Evolutionary conservation across 306 rosid genomes (phyloP).

Genomic region (Cucumis cinereus): DNA sequence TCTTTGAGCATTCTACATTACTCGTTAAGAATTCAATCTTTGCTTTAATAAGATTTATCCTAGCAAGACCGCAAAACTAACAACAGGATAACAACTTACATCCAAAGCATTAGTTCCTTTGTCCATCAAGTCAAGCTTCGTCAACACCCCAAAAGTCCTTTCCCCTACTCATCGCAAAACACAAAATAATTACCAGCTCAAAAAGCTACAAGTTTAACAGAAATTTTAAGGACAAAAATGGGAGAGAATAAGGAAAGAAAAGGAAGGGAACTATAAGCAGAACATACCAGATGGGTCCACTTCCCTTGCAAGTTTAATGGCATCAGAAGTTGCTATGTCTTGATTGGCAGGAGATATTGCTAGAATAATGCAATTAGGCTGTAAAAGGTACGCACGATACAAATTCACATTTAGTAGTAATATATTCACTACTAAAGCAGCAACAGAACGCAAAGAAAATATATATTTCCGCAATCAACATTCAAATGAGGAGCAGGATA

Average conservation of each 20-base stretch:
- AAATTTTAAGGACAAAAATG: neutral
- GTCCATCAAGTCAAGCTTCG: slow-evolving; percentile 94
- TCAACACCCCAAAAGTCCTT: slow-evolving; percentile 85
- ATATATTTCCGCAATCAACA: neutral
- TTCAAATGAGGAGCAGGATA: neutral
- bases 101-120: slow-evolving; percentile 90
- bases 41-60: neutral
- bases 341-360: slow-evolving; percentile 95
- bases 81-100: slow-evolving; percentile 25
- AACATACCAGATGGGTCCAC: slow-evolving; percentile 69
- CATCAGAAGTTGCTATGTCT: slow-evolving; percentile 93
- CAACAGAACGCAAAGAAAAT: neutral
- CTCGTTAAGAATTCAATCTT: neutral
- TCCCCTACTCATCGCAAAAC: slow-evolving; percentile 38
- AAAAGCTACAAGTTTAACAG: neutral
- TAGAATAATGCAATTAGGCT: slow-evolving; percentile 78
- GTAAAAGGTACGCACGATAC: slow-evolving; percentile 9
- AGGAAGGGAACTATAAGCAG: neutral
- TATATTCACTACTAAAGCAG: neutral
- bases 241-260: neutral
- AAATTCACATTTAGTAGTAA: neutral
- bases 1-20: neutral
- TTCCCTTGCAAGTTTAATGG: slow-evolving; percentile 77
- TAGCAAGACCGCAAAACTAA: neutral
- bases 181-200: neutral